Conservation (phyloP, 768 basidiomycete genomes). For the Amanita fuliginea region DNA sequence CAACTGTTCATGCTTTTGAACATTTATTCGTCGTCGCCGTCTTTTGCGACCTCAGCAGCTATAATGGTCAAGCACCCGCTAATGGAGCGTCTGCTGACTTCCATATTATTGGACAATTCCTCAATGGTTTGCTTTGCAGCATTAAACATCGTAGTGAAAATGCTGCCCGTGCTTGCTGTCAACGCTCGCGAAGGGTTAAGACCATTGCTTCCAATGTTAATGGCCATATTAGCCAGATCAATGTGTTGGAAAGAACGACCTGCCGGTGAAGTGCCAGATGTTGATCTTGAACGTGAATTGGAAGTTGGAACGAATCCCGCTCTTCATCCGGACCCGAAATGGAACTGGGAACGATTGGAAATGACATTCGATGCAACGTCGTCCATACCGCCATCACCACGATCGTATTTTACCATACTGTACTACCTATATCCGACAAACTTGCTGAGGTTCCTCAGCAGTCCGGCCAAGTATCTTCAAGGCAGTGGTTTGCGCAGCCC, state of each 20-base stretch:
- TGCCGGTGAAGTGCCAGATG: constrained; percentile 19
- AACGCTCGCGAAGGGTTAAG: constrained; percentile 47
- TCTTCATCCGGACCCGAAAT: constrained; percentile 37
- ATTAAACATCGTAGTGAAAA: constrained; percentile 53
- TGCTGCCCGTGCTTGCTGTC: constrained; percentile 67
- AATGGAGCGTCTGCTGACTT: constrained; percentile 52
- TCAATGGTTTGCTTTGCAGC: constrained; percentile 58
- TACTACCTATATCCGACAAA: constrained; percentile 93
- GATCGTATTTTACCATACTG: constrained; percentile 63
- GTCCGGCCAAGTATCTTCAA: constrained; percentile 53
- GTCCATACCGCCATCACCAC: constrained; percentile 47
- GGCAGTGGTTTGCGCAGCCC: constrained; percentile 41
- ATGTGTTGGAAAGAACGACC: constrained; percentile 63
- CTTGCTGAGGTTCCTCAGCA: constrained; percentile 65
- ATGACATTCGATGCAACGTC: constrained; percentile 41
- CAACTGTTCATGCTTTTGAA: constrained; percentile 63
- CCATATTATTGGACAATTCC: constrained; percentile 65
- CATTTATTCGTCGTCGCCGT: constrained; percentile 41
- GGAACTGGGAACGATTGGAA: constrained; percentile 40
- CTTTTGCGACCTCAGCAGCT: constrained; percentile 36
- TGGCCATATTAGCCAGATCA: constrained; percentile 57
- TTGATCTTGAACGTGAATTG: constrained; percentile 28
- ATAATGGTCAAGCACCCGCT: constrained; percentile 52
- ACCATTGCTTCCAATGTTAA: constrained; percentile 47
- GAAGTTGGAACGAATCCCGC: constrained; percentile 24